Percentiles rank a stretch among this genome's conserved stretches.
phyloP scores from a whole-genome alignment of 2,329 filamentous ascomycete species.

The Ascosphaera apis region DNA sequence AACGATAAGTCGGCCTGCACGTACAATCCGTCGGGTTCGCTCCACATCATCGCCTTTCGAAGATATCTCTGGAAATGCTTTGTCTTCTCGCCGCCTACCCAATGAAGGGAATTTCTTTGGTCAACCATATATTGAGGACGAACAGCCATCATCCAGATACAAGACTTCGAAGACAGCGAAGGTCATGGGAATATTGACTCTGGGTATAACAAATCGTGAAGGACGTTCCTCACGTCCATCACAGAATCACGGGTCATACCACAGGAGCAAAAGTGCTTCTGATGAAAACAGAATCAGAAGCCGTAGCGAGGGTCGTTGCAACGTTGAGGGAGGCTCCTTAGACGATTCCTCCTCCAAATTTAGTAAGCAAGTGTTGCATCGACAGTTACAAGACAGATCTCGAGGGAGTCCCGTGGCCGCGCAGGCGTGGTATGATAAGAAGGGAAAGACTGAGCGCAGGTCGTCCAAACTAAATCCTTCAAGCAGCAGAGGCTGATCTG shows the following conservation, averaged over 20 bases:
- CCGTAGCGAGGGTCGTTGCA: background rate
- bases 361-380: background rate
- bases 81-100: background rate
- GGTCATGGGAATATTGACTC: background rate
- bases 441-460: background rate
- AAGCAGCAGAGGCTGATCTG: too few species aligned
- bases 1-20: background rate
- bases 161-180: background rate
- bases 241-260: background rate
- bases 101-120: background rate
- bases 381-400: background rate
- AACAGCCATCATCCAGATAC: too few species aligned
- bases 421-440: background rate
- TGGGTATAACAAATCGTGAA: background rate
- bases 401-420: background rate
- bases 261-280: background rate
- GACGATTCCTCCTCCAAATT: too few species aligned
- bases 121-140: background rate
- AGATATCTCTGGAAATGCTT: background rate
- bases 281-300: background rate
- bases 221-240: background rate
- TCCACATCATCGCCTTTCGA: background rate
- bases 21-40: background rate
- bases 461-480: background rate
- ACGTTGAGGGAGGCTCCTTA: too few species aligned